Evolutionary conservation across 2,329 filamentous ascomycete species (phyloP).

Genomic region (Helicocarpus griseus): DNA sequence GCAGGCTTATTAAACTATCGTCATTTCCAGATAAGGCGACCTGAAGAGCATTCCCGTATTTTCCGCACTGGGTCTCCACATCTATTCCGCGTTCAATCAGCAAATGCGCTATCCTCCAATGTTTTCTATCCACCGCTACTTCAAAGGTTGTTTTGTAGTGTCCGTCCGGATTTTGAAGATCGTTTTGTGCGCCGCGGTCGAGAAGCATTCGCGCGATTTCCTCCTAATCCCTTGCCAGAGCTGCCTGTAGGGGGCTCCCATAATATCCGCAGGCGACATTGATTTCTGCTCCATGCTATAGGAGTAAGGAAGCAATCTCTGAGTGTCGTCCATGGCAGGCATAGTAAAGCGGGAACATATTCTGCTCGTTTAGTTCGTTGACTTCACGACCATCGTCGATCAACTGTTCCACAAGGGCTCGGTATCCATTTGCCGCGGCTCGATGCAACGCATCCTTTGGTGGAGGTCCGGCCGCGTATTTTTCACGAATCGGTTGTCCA

Average conservation of each 20-base stretch:
- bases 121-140: neutral
- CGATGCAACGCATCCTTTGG: neutral
- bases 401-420: neutral
- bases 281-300: neutral
- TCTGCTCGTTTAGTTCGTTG: neutral
- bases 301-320: neutral
- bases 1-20: neutral
- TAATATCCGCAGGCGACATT: neutral
- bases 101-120: neutral
- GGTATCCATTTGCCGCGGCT: neutral
- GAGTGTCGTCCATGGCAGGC: neutral
- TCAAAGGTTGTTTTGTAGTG: neutral
- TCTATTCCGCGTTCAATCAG: neutral
- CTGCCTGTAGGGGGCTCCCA: slow-evolving; percentile 1
- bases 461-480: neutral
- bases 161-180: neutral
- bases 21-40: too few species aligned
- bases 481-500: neutral
- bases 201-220: slow-evolving; percentile 3
- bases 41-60: too few species aligned
- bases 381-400: neutral
- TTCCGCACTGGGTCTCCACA: neutral
- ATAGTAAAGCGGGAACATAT: neutral
- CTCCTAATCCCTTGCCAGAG: neutral
- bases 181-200: neutral